Percentiles rank a stretch among this genome's conserved stretches.
Conservation (phyloP, 306 rosid species). For the Begonia loranthoides region DNA sequence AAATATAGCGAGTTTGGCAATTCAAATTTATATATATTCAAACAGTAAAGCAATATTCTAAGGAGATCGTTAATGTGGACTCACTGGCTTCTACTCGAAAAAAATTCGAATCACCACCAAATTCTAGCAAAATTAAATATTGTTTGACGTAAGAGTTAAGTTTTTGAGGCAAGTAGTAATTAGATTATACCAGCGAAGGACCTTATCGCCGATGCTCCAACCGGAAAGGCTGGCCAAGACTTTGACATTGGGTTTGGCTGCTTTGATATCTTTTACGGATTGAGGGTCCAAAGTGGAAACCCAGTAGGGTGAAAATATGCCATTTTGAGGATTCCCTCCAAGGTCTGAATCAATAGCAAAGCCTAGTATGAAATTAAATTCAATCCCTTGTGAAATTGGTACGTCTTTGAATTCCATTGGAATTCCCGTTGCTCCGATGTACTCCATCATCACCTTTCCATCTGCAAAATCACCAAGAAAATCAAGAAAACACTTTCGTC, state of each 20-base stretch:
- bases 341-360: constrained; percentile 39
- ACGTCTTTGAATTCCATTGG: constrained; percentile 15
- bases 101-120: too few relatives aligned
- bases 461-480: constrained; percentile 6
- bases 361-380: constrained; percentile 37
- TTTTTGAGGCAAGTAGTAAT: too few relatives aligned
- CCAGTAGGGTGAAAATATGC: constrained; percentile 36
- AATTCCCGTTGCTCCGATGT: constrained; percentile 44
- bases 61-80: too few relatives aligned
- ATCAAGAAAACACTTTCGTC: neutral
- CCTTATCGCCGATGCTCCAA: constrained; percentile 26
- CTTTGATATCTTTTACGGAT: constrained; percentile 26
- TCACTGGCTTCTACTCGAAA: too few relatives aligned
- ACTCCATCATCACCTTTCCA: constrained; percentile 56
- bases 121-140: too few relatives aligned
- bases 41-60: too few relatives aligned
- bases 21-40: too few relatives aligned
- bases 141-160: too few relatives aligned
- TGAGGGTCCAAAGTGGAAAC: constrained; percentile 20
- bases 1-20: too few relatives aligned
- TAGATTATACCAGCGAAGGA: constrained; percentile 25
- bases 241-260: constrained; percentile 22
- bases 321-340: constrained; percentile 27
- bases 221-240: constrained; percentile 44
- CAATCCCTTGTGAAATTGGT: constrained; percentile 24